Conservation (phyloP, 768 basidiomycete genomes). For the Rhizopogon rudus region DNA sequence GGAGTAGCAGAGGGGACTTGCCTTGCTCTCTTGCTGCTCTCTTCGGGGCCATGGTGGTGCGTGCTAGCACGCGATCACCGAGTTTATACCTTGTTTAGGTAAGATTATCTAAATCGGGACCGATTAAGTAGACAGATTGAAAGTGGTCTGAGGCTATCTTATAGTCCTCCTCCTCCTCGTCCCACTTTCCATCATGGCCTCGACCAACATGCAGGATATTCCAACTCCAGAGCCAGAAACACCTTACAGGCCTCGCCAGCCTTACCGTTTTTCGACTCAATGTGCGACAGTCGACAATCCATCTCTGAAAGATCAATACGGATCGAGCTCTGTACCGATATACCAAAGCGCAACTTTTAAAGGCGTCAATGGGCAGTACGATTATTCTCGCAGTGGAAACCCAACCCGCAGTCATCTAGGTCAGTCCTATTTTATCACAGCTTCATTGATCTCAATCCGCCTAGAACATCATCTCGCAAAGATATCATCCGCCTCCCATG, state of each 20-base stretch:
- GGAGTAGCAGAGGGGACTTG: conserved; percentile 19
- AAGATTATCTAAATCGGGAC: neutral
- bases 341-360: conserved; percentile 99
- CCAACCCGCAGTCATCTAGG: conserved; percentile 94
- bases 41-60: conserved; percentile 40
- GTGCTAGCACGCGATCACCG: conserved; percentile 1
- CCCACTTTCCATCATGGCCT: conserved; percentile 5
- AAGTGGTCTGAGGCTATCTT: neutral
- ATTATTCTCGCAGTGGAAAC: conserved; percentile 94
- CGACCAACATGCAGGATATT: conserved; percentile 41
- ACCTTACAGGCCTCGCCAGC: conserved; percentile 59
- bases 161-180: neutral
- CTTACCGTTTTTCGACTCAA: conserved; percentile 85
- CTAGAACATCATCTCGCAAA: conserved; percentile 96
- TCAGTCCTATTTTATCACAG: conserved; percentile 29
- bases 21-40: conserved; percentile 43
- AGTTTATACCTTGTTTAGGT: neutral
- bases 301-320: conserved; percentile 91
- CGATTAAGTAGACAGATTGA: neutral
- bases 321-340: conserved; percentile 91
- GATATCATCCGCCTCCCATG: conserved; percentile 88
- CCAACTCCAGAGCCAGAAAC: conserved; percentile 84
- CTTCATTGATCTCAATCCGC: neutral
- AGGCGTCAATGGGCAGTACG: conserved; percentile 83
- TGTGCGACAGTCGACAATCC: conserved; percentile 93